Evolutionary conservation across 192 early-diverging fungal genomes (phyloP), one percentile per base, ranked within the genome.

Genomic region (Physocladia obscura): DNA sequence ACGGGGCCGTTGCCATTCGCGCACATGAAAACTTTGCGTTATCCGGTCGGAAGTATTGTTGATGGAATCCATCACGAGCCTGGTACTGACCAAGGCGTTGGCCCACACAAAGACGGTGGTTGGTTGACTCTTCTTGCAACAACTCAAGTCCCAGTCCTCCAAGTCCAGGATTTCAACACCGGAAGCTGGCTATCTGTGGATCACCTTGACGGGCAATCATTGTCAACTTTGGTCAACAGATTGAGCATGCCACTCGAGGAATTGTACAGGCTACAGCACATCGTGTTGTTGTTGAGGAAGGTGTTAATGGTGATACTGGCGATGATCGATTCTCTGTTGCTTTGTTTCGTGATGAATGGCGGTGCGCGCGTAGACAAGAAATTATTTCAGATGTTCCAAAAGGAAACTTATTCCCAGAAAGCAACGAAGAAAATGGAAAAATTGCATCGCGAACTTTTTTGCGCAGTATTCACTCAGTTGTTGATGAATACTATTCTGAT

Each of bases 201-300:
- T 4, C 36, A 31, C 29, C 30, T 58, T 21, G 8, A 4, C 5
- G 21, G 21, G 34, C 57, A 0, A 58, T 58, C 29, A 4, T 58
- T 21, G 11, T 58, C 29, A 58, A 58, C 57, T 58, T 58, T 58
- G 57, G 57, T 17, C 57, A 58, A 35, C 57, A 58, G 36, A 21
- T 58, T 5, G 57, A 58, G 29, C 8, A 58, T 35, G 26, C 36
- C 15, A 58, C 57, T 35, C 13, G 29, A 31, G 57, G 57, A 6
- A 6, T 58, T 4, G 19, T 21, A 6, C 57, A 58, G 29, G 57
- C 57, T 27, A 35, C 57, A 31, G 36, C 57, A 34, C 57, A 58
- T 21, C 57, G 57, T 1, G 57, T 58, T 21, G 31, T 58, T 17
- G 17, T 35, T 4, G 29, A n/a, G n/a, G n/a, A n/a, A n/a, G n/a